Conservation (phyloP, 2,329 filamentous ascomycete species). For the Sclerotinia minor region DNA sequence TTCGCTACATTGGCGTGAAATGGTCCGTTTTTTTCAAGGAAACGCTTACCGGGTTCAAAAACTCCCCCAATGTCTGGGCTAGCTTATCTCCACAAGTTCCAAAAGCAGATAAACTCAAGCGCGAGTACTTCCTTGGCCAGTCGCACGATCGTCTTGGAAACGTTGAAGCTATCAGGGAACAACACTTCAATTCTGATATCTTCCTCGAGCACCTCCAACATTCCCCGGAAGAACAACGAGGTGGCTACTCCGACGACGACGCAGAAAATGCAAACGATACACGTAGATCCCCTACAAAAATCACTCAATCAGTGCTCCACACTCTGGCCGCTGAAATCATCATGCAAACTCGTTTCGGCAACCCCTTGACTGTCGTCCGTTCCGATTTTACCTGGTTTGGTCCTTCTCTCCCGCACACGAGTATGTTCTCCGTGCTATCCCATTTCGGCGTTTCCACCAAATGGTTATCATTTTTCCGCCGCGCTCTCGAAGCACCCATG, state of each 20-base stretch:
- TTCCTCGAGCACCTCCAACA: constrained; percentile 58
- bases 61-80: constrained; percentile 28
- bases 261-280: constrained; percentile 33
- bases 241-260: constrained; percentile 29
- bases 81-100: constrained; percentile 37
- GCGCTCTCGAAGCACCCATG: constrained; percentile 59
- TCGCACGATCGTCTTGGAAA: constrained; percentile 29
- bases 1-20: constrained; percentile 54
- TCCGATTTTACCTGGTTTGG: constrained; percentile 61
- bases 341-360: constrained; percentile 44
- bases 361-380: constrained; percentile 53
- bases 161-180: constrained; percentile 42
- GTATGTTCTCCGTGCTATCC: constrained; percentile 56
- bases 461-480: constrained; percentile 60
- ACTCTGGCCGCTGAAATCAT: constrained; percentile 54
- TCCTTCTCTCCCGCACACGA: constrained; percentile 58
- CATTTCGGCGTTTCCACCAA: constrained; percentile 58
- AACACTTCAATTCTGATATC: constrained; percentile 51
- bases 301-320: constrained; percentile 58
- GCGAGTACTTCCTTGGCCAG: constrained; percentile 47
- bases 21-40: constrained; percentile 50
- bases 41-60: constrained; percentile 39
- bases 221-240: constrained; percentile 39
- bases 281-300: constrained; percentile 47
- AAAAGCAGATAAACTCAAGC: constrained; percentile 40